These are phyloP conservation scores for Yarrowia sp. DNA, from an alignment of 805 yeast species.

Conservation along the genomic window DNA sequence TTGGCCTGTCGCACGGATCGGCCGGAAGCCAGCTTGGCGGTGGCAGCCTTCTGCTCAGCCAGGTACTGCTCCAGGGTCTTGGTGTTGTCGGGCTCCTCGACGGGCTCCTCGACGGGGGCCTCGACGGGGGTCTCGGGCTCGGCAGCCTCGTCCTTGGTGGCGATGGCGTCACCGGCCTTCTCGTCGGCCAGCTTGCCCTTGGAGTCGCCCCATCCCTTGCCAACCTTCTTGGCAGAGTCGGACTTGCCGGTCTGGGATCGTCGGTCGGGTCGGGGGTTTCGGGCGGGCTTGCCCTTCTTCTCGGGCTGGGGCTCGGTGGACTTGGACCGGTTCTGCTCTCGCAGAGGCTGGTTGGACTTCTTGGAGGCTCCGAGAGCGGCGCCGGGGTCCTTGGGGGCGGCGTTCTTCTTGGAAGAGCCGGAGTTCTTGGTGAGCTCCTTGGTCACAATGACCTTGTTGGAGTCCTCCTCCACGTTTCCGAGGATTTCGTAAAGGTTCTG, in stretches of 20 bases:
- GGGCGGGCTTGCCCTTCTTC: conserved; percentile 63
- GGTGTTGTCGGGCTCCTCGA: conserved; percentile 58
- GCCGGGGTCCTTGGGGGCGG: conserved; percentile 56
- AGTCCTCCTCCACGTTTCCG: conserved; percentile 44
- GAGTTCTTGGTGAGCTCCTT: conserved; percentile 68
- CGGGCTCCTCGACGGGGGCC: conserved; percentile 57
- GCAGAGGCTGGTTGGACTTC: conserved; percentile 71
- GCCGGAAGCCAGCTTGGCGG: conserved; percentile 44
- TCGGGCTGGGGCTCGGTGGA: conserved; percentile 51
- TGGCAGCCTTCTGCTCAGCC: conserved; percentile 57
- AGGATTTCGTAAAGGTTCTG: conserved; percentile 44
- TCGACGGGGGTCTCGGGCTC: conserved; percentile 52
- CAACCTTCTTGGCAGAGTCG: conserved; percentile 84
- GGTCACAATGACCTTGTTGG: conserved; percentile 39
- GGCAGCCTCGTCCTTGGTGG: conserved; percentile 47
- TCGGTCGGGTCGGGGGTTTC: conserved; percentile 63
- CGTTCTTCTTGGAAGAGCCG: conserved; percentile 83
- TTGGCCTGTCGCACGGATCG: conserved; percentile 56
- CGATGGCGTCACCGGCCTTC: conserved; percentile 57
- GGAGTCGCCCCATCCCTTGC: conserved; percentile 89
- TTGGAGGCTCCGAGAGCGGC: conserved; percentile 89
- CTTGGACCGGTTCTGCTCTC: conserved; percentile 59
- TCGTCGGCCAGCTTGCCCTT: conserved; percentile 70
- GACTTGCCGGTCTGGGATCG: conserved; percentile 82
- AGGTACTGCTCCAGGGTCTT: conserved; percentile 88